These are phyloP conservation scores for Epichloe gansuensis DNA, from an alignment of 2,329 filamentous ascomycete genomes.

Conservation along the genomic window DNA sequence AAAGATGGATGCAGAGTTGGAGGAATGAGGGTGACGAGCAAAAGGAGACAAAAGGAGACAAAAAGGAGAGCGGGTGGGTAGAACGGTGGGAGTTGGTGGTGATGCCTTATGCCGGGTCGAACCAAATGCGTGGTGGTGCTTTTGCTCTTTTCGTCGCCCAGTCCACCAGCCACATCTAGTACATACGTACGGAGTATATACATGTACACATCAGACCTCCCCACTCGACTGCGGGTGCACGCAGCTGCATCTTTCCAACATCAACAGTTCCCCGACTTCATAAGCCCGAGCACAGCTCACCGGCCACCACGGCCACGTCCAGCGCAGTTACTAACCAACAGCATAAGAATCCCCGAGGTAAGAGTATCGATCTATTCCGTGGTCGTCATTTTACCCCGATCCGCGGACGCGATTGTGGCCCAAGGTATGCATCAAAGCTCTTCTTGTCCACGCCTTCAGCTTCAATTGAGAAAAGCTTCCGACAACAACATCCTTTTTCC, in stretches of 20 bases:
- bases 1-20: background rate
- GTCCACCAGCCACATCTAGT: background rate
- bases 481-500: background rate
- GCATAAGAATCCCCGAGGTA: constrained; percentile 9
- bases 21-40: background rate
- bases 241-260: constrained; percentile 9
- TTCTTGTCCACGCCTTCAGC: background rate
- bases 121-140: constrained; percentile 1
- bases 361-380: background rate
- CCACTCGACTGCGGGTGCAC: too few species aligned
- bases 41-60: too few species aligned
- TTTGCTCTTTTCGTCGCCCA: constrained; percentile 4
- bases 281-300: constrained; percentile 11
- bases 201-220: too few species aligned
- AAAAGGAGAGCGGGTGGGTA: background rate
- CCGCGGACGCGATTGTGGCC: background rate
- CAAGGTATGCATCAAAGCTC: background rate
- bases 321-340: constrained; percentile 20
- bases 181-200: background rate
- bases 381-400: background rate
- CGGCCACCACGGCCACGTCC: constrained; percentile 19
- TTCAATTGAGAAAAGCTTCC: background rate
- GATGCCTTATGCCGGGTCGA: background rate
- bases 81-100: background rate
- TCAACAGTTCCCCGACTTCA: constrained; percentile 17